Percentiles rank a stretch among this genome's conserved stretches.
phyloP scores from a whole-genome alignment of 345 rosid species.

The Corchorus capsularis region DNA sequence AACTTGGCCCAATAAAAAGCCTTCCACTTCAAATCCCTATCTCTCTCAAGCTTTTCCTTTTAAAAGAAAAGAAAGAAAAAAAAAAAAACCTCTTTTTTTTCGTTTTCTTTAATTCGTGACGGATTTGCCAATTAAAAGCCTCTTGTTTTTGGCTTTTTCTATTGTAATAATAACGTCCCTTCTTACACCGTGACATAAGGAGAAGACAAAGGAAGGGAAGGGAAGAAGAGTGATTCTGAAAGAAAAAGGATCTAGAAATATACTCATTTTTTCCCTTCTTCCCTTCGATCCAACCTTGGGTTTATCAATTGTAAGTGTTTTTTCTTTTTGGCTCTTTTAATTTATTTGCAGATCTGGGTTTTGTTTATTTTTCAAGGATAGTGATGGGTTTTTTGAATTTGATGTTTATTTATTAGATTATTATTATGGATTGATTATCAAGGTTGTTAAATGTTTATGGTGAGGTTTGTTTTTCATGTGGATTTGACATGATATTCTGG shows the following conservation, averaged over 20 bases:
- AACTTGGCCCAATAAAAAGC: not conserved
- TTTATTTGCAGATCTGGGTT: conserved; percentile 21
- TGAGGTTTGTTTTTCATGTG: not conserved
- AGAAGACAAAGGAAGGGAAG: not conserved
- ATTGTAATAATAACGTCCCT: not conserved
- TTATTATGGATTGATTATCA: not conserved
- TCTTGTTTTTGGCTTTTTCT: not conserved
- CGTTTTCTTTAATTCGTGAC: not conserved
- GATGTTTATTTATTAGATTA: not conserved
- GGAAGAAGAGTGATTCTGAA: not conserved
- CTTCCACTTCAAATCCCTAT: not conserved
- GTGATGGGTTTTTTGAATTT: not conserved
- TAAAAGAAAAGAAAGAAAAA: not conserved
- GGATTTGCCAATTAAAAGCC: not conserved
- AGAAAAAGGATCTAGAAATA: not conserved
- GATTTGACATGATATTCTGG: not conserved
- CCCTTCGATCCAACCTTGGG: conserved; percentile 15
- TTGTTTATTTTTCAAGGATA: not conserved
- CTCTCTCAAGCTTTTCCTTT: not conserved
- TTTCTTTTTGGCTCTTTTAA: not conserved
- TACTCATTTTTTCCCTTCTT: not conserved
- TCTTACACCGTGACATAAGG: conserved; percentile 10
- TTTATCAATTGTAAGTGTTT: conserved; percentile 23
- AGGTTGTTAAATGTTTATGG: not conserved
- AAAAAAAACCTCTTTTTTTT: not conserved